Percentiles rank a stretch among this genome's conserved stretches.
Evolutionary conservation across 139 green algal genomes (phyloP).

Genomic region (Coelastrella sp.): DNA sequence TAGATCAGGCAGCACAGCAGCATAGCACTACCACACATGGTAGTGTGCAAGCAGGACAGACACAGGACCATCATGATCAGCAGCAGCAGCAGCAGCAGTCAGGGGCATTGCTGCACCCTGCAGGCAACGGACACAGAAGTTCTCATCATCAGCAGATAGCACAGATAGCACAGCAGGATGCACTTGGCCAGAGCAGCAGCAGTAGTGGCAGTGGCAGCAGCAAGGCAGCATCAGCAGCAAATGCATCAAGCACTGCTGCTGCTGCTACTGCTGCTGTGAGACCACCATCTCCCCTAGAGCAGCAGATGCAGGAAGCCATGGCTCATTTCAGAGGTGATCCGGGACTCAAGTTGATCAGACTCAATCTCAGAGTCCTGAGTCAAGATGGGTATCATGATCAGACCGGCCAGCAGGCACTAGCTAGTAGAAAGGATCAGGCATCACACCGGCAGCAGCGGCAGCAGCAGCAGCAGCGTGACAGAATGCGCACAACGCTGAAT

Average conservation of each 20-base stretch:
- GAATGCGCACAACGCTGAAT: no score
- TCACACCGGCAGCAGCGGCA: no score
- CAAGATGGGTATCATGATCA: no score
- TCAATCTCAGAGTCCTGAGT: constrained; percentile 16
- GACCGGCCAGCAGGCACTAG: no score
- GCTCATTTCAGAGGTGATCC: constrained; percentile 11
- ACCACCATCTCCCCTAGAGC: background rate
- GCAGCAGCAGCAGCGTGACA: no score
- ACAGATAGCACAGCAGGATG: no score
- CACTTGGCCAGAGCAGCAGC: no score
- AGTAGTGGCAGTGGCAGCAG: background rate
- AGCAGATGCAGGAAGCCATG: constrained; percentile 39
- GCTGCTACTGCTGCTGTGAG: constrained; percentile 3
- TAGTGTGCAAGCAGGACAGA: background rate
- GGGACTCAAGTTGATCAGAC: background rate
- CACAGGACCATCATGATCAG: background rate
- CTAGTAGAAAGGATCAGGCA: no score
- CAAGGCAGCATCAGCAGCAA: background rate
- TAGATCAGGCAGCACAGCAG: background rate
- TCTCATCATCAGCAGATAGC: no score
- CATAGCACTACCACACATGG: background rate
- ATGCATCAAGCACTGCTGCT: constrained; percentile 17
- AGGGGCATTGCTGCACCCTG: no score
- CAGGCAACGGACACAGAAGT: no score
- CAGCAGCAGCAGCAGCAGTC: constrained; percentile 26